Base-by-base conservation (phyloP, 2,329 filamentous ascomycete species). In the Fusarium bulbicola region DNA sequence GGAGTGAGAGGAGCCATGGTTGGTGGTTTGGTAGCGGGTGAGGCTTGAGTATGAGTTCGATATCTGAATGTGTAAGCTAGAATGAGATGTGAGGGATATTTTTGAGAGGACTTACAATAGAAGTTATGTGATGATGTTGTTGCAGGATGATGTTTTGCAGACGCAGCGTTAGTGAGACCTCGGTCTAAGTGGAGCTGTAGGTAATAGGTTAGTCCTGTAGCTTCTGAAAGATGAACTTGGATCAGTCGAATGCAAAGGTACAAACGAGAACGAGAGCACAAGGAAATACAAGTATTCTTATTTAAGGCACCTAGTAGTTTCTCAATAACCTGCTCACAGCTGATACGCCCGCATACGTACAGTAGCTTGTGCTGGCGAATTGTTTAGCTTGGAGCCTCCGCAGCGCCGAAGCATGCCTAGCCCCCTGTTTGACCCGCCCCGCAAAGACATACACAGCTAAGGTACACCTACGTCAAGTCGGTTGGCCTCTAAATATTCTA, bases 1-100 rank as follows among this genome's bases (percentile, higher is more conserved):
- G 89, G 89, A 69, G 81, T 87, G 59, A 91, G 81, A 59, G 89
- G 88, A 63, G 88, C 85, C 87, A 90, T 88, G 79, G 78, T 42
- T 60, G 58, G 39, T 59, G 61, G 37, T 65, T 60, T 24, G 49
- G 59, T 47, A 57, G 53, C 15, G 39, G 58, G 26, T 68, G 46
- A 68, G 61, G 54, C 47, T 67, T 42, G 37, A 20, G 14, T 61
- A 57, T 34, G 36, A 39, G 34, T 46, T 45, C 8, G 11, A 30
- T 43, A 43, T 11, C 42, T 63, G 32, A 30, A 21, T 15, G 28
- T n/a, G 11, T 42, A 36, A 45, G 46, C 63, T 20, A 39, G 20
- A 18, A 7, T 39, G 24, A 36, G 18, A 7, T 37, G 14, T 60
- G 30, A 42, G 14, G 24, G 36, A 40, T 49, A 9, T 47, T n/a